Base-by-base conservation (phyloP, 2,329 filamentous ascomycete species). In the Corniculantispora saksenae region DNA sequence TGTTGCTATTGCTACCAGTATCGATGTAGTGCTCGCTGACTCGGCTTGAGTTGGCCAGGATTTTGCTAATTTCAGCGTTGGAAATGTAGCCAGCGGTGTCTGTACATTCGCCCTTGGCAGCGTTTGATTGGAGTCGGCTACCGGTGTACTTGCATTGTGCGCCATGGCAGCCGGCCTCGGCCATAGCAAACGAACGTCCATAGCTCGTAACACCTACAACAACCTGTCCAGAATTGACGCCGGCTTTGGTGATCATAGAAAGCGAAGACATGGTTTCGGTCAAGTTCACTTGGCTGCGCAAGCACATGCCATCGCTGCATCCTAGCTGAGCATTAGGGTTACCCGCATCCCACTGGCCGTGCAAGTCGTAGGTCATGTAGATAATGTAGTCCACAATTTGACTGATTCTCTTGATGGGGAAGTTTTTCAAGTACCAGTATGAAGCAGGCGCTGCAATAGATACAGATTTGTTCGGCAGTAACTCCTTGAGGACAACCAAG, bases 191-290 rank as follows among this genome's bases (percentile, higher is more conserved):
- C 0, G 67, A 71, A 1, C 75, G 65, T 0, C 74, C 74, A 48
- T 69, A 79, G 67, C 73, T 75, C 0, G 71, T 23, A 3, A 75
- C 69, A 17, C 77, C 75, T 12, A 78, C 73, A 8, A 74, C 40
- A 10, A 78, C 65, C 66, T 76, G 74, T 63, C 69, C 70, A 0
- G 69, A 65, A 2, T 67, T 63, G 9, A 76, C 70, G 10, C 71
- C 69, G 15, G 73, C 74, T 45, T 78, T 76, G n/a, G 76, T 80
- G 61, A 78, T 73, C 74, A 80, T 80, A 25, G 72, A 66, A 0
- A 80, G 67, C 13, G 50, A 25, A 19, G 21, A 45, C 13, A n/a
- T 25, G 5, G 75, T 79, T 63, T 79, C 76, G 0, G 78, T 80
- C 32, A 71, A 43, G 67, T 80, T 80, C 25, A 79, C 70, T 51